Base-by-base conservation (phyloP, 768 basidiomycete species). In the Chalciporus sphaerocephalus region DNA sequence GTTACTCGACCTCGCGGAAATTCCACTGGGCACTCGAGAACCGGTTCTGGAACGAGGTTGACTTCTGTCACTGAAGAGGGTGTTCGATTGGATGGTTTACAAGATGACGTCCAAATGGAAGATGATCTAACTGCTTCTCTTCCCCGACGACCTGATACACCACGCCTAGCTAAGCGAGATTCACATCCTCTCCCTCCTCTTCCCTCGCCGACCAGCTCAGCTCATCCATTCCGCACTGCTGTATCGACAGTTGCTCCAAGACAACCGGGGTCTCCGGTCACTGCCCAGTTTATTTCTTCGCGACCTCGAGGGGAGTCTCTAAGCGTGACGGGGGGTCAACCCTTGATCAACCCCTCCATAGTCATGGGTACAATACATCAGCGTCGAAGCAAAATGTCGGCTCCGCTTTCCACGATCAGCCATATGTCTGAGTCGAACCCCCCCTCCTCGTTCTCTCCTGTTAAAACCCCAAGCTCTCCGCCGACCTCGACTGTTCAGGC, bases 121-220 rank as follows among this genome's bases (percentile, higher is more conserved):
- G 55, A 60, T 4, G 69, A 69, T 28, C 54, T 66, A 21, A 61
- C 53, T 34, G 36, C 50, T 17, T 57, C 66, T 36, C 59, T 62
- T 32, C 60, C 64, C 21, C 55, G 60, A 44, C 61, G 64, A 42
- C 61, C 71, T 30, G 74, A 76, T 36, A 72, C 72, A 7, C 69
- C 72, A 23, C 75, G 69, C 27, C 67, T 64, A 27, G 44, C 57
- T 24, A 75, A 70, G 52, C 69, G 68, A 54, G 80, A 81, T 33
- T 79, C 79, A 8, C 85, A 78, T 46, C 87, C 83, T 16, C 68
- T 87, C 11, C 86, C 85, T 15, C 83, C 83, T 35, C 61, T 85
- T 38, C 85, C 83, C 32, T 73, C 78, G 5, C 76, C 74, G 39
- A 62, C 69, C 11, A 54, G 60, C 22, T 55, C 62, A 38, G 41